Percentiles rank a stretch among this genome's conserved stretches.
Evolutionary conservation across 192 early-diverging fungal species (phyloP).

Genomic region (Gonapodya prolifera): DNA sequence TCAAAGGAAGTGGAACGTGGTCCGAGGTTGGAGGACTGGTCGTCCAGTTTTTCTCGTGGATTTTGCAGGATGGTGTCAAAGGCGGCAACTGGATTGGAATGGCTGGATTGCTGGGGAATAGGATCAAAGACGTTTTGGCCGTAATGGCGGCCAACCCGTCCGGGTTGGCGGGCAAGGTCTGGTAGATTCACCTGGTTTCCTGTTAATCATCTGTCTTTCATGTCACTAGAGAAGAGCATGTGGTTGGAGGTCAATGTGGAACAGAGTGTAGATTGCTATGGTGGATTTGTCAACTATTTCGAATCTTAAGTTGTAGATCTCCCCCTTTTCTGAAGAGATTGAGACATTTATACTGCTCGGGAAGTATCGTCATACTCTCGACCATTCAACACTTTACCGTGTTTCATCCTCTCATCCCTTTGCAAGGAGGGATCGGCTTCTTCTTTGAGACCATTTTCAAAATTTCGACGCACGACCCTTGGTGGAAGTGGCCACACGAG

Average conservation of each 20-base stretch:
- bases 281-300: too few species aligned
- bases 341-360: too few species aligned
- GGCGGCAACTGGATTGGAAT: background rate
- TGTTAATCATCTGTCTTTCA: too few species aligned
- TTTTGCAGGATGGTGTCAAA: background rate
- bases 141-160: background rate
- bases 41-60: background rate
- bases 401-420: too few species aligned
- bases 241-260: too few species aligned
- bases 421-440: background rate
- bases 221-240: too few species aligned
- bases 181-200: too few species aligned
- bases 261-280: too few species aligned
- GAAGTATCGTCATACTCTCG: too few species aligned
- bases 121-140: background rate
- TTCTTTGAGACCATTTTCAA: background rate
- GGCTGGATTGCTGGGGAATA: background rate
- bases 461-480: background rate
- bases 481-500: slow-evolving; percentile 8
- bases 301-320: too few species aligned
- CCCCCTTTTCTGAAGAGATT: too few species aligned
- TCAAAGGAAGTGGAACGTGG: background rate
- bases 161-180: background rate
- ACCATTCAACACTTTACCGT: too few species aligned
- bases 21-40: background rate